Evolutionary conservation across 768 basidiomycete species (phyloP).

Genomic region (Mrakia blollopis): DNA sequence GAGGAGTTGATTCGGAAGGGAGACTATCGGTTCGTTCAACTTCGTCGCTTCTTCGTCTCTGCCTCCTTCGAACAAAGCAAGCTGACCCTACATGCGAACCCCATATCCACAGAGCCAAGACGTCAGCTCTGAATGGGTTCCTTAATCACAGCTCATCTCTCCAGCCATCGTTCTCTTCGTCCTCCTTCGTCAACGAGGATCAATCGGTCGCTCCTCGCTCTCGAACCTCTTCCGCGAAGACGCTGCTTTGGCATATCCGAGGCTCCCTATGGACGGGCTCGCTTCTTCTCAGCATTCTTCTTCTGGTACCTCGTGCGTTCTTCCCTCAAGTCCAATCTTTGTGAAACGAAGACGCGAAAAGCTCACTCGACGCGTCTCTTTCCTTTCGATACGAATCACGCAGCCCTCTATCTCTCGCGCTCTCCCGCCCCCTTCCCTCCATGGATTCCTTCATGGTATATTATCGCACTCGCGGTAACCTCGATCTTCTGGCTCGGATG

Average conservation of each 20-base stretch:
- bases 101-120: conserved; percentile 56
- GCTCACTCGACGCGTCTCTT: background rate
- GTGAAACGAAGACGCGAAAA: background rate
- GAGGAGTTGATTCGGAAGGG: conserved; percentile 73
- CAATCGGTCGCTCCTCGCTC: conserved; percentile 45
- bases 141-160: conserved; percentile 52
- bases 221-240: conserved; percentile 45
- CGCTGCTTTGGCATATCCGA: conserved; percentile 52
- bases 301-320: conserved; percentile 12
- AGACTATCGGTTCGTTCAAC: conserved; percentile 49
- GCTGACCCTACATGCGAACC: background rate
- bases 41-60: background rate
- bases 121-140: conserved; percentile 67
- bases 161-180: conserved; percentile 7
- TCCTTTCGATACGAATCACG: background rate
- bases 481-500: conserved; percentile 77
- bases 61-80: background rate
- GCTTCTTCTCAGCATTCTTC: conserved; percentile 48
- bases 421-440: background rate
- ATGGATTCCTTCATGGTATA: conserved; percentile 35
- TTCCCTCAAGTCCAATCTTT: too few species aligned
- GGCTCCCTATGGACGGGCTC: conserved; percentile 63
- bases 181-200: conserved; percentile 55
- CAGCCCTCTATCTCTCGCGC: background rate
- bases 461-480: conserved; percentile 47